phyloP scores from a whole-genome alignment of 106 monocot genomes.

The Platanthera zijinensis region DNA sequence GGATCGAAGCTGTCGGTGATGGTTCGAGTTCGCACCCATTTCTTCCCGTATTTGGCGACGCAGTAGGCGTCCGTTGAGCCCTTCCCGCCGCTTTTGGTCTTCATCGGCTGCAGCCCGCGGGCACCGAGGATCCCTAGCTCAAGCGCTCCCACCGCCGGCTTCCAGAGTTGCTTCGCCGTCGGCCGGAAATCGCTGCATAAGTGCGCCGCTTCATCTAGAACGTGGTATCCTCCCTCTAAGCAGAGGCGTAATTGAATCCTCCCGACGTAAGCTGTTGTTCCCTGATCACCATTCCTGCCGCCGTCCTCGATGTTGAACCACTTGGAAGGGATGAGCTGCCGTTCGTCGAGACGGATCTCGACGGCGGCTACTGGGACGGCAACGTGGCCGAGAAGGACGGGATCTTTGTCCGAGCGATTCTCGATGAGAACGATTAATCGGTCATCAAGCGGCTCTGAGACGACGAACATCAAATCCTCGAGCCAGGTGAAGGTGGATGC shows the following conservation, averaged over 20 bases:
- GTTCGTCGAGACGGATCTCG: constrained; percentile 81
- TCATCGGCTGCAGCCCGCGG: constrained; percentile 89
- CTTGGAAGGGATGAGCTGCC: constrained; percentile 45
- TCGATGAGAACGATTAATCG: constrained; percentile 64
- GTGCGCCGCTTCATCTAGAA: constrained; percentile 93
- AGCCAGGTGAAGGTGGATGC: constrained; percentile 59
- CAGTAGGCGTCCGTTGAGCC: constrained; percentile 96
- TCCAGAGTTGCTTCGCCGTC: constrained; percentile 92
- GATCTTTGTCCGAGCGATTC: constrained; percentile 76
- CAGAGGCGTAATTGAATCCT: constrained; percentile 72
- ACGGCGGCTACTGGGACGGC: constrained; percentile 28
- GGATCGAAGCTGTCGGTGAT: constrained; percentile 89
- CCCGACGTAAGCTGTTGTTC: constrained; percentile 34
- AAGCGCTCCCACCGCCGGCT: constrained; percentile 65
- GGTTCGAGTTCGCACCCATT: constrained; percentile 92
- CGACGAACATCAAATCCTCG: constrained; percentile 86
- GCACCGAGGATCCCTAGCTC: constrained; percentile 84
- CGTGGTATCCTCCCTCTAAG: constrained; percentile 92
- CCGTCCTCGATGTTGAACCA: constrained; percentile 71
- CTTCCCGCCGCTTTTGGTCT: constrained; percentile 72
- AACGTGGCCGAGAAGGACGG: constrained; percentile 45
- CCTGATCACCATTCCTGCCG: neutral
- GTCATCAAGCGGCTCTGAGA: constrained; percentile 75
- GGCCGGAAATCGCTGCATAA: constrained; percentile 91
- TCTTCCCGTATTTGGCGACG: constrained; percentile 96